These are phyloP conservation scores for Panicum miliaceum DNA, from an alignment of 176 grass and related monocot species.

Conservation along the genomic window DNA sequence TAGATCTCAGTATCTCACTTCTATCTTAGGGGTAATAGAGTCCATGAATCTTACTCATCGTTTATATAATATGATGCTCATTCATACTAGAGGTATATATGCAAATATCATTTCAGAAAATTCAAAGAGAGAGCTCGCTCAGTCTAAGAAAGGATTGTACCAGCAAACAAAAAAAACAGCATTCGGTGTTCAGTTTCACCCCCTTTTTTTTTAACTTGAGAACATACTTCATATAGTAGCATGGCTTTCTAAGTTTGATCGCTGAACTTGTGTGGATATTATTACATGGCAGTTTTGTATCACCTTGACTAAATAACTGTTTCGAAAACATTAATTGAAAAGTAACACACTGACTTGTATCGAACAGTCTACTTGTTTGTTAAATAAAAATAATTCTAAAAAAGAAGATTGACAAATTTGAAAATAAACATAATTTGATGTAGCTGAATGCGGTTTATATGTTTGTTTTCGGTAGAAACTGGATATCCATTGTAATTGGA, in stretches of 20 bases:
- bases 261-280: neutral
- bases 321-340: neutral
- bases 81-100: slow-evolving; percentile 22
- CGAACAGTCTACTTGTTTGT: neutral
- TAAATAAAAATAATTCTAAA: neutral
- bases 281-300: slow-evolving; percentile 36
- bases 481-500: slow-evolving; percentile 3
- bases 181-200: neutral
- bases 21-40: slow-evolving; percentile 20
- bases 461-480: neutral
- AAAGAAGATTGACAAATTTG: neutral
- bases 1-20: neutral
- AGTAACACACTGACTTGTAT: neutral
- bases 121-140: slow-evolving; percentile 4
- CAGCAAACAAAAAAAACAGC: neutral
- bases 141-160: slow-evolving; percentile 32
- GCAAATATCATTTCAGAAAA: slow-evolving; percentile 1
- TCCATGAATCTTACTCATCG: neutral
- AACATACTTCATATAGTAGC: neutral
- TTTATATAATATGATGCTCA: neutral
- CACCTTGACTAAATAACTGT: neutral
- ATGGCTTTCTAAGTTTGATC: slow-evolving; percentile 27
- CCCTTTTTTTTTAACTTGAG: neutral
- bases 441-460: neutral
- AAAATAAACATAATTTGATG: slow-evolving; percentile 23